Base-by-base conservation (phyloP, 2,329 filamentous ascomycete genomes). In the Metarhizium anisopliae region DNA sequence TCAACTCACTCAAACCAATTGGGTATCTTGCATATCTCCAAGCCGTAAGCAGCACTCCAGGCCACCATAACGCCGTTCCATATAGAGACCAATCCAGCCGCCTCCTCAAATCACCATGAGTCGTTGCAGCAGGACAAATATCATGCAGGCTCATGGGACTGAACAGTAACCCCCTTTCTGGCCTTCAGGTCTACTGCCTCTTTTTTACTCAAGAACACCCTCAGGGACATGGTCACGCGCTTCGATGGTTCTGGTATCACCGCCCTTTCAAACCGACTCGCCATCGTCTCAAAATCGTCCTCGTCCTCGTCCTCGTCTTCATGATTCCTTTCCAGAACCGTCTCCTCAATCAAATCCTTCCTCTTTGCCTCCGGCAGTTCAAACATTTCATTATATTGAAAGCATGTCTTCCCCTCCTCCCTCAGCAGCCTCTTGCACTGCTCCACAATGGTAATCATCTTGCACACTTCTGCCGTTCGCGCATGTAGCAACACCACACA, bases 381-480 rank as follows among this genome's bases (percentile, higher is more conserved):
- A 62, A 79, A 81, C 13, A 83, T 68, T 54, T 77, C 72, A 58
- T 84, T 84, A 67, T 82, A 84, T 66, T 82, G 81, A 57, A 71
- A 81, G 75, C 77, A 83, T 51, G 70, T 61, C 57, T 71, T 73
- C 3, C 73, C 74, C 45, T 72, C 68, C 52, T 76, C 73, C 36
- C 64, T 70, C 53, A 87, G 69, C 50, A 82, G 72, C 43, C 79
- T 72, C 67, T 86, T 86, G 55, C 77, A 77, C 42, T 87, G 83
- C 68, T 90, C 87, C 49, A 78, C 77, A 50, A 90, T 78, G 4
- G 81, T 85, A 62, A 89, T 80, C 63, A 89, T 74, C 68, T 90
- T 91, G 68, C 76, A 77, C 2, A 81, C 77, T 3, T 82, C 77
- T 10, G 67, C 58, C 0, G 77, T 71, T 20, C 76, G 76, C 36